phyloP scores from a whole-genome alignment of 257 asterid species.

The Coffea eugenioides region DNA sequence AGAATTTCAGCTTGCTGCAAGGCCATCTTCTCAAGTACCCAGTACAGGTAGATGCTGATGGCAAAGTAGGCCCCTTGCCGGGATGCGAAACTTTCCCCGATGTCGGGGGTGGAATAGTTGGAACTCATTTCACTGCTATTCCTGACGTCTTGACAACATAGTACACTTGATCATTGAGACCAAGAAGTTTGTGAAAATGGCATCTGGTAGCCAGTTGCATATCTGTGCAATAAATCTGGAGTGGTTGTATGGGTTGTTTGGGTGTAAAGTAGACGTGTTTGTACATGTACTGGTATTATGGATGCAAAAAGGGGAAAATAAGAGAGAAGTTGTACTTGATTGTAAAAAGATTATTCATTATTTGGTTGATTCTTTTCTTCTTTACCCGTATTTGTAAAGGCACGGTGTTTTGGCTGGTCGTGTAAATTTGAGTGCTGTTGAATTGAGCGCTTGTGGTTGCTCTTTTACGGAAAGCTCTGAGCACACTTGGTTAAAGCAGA shows the following conservation, averaged over 20 bases:
- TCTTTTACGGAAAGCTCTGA: neutral
- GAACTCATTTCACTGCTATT: slow-evolving; percentile 55
- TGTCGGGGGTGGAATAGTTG: slow-evolving; percentile 76
- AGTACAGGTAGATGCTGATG: slow-evolving; percentile 55
- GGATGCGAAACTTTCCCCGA: slow-evolving; percentile 79
- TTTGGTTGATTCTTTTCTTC: neutral
- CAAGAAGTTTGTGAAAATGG: neutral
- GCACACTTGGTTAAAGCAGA: neutral
- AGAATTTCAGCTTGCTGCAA: slow-evolving; percentile 44
- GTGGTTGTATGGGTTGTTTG: neutral
- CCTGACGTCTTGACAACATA: slow-evolving; percentile 79
- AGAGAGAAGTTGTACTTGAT: neutral
- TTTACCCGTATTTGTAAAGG: neutral
- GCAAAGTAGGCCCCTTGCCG: slow-evolving; percentile 54
- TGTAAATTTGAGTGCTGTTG: neutral
- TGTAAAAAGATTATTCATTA: neutral
- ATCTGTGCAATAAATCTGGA: neutral
- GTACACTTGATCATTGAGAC: neutral
- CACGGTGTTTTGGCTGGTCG: neutral
- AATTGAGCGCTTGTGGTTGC: neutral
- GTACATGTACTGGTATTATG: neutral
- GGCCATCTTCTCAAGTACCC: slow-evolving; percentile 95
- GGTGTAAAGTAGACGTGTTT: neutral
- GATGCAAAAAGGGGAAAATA: neutral
- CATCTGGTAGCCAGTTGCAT: neutral